Conservation (phyloP, 2,329 filamentous ascomycete species). For the Paracoccidioides lutzii region DNA sequence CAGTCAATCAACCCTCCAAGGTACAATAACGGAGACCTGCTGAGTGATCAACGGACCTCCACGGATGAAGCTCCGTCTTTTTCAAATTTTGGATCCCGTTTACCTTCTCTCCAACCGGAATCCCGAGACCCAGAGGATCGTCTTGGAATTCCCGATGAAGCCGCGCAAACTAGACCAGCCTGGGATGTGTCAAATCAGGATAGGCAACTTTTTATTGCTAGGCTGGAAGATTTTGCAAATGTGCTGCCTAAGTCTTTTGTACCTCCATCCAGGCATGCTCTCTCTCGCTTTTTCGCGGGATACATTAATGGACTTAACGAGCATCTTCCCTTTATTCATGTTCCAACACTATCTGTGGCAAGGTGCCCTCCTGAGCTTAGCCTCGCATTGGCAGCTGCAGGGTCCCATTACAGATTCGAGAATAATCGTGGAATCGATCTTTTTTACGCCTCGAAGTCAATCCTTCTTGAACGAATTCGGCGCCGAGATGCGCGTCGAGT, state of each 20-base stretch:
- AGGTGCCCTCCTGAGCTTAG: constrained; percentile 37
- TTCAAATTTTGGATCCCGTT: constrained; percentile 36
- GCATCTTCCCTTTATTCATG: constrained; percentile 40
- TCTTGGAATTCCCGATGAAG: constrained; percentile 29
- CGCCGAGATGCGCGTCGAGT: constrained; percentile 36
- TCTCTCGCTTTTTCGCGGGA: constrained; percentile 39
- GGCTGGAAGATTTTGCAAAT: constrained; percentile 34
- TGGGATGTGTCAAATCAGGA: constrained; percentile 37
- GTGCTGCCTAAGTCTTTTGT: constrained; percentile 36
- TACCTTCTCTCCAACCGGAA: constrained; percentile 37
- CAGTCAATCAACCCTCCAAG: constrained; percentile 19
- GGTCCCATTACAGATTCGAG: constrained; percentile 37
- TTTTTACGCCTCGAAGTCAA: constrained; percentile 44
- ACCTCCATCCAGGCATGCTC: constrained; percentile 36
- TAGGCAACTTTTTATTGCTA: constrained; percentile 32
- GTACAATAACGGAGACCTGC: constrained; percentile 28
- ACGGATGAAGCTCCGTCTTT: constrained; percentile 33
- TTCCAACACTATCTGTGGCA: constrained; percentile 35
- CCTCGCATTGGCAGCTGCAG: constrained; percentile 39
- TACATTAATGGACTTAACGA: constrained; percentile 41
- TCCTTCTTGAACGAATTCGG: constrained; percentile 41
- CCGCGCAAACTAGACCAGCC: constrained; percentile 26
- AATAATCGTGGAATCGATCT: constrained; percentile 42
- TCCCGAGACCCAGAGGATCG: constrained; percentile 33
- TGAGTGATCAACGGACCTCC: constrained; percentile 26